Conservation (phyloP, 768 basidiomycete genomes). For the Lactifluus pinguis region DNA sequence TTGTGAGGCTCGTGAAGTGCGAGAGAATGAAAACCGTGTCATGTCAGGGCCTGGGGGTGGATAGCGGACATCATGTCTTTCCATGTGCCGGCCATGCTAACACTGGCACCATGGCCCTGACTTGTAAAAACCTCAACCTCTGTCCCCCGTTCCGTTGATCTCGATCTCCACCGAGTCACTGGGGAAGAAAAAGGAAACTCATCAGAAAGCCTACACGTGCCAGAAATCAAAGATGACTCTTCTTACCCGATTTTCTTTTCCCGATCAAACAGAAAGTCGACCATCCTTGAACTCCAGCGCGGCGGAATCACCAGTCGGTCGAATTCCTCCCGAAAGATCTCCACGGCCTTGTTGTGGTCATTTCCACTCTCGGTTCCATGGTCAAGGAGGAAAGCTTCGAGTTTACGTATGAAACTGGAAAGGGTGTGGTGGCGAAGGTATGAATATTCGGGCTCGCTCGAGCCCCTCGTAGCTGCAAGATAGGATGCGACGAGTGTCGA, state of each 20-base stretch:
- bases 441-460: slow-evolving; percentile 59
- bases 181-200: background rate
- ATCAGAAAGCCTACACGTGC: background rate
- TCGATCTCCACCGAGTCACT: too few species aligned
- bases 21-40: too few species aligned
- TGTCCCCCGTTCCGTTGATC: too few species aligned
- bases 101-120: too few species aligned
- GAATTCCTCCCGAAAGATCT: slow-evolving; percentile 32
- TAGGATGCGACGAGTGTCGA: slow-evolving; percentile 61
- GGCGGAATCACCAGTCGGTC: slow-evolving; percentile 33
- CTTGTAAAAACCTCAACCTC: too few species aligned
- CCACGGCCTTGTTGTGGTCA: slow-evolving; percentile 31
- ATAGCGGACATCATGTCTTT: too few species aligned
- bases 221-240: background rate
- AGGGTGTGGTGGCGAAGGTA: slow-evolving; percentile 48
- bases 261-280: background rate
- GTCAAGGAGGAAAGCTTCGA: slow-evolving; percentile 48
- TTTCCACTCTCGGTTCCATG: slow-evolving; percentile 28
- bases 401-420: slow-evolving; percentile 55
- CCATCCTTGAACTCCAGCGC: background rate
- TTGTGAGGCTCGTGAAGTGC: too few species aligned
- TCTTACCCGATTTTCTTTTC: background rate
- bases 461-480: slow-evolving; percentile 59
- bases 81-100: too few species aligned
- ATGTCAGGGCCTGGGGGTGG: too few species aligned